Percentiles rank a stretch among this genome's conserved stretches.
Evolutionary conservation across 495 filamentous ascomycete species (phyloP).

Genomic region (Gamarada debralockiae): DNA sequence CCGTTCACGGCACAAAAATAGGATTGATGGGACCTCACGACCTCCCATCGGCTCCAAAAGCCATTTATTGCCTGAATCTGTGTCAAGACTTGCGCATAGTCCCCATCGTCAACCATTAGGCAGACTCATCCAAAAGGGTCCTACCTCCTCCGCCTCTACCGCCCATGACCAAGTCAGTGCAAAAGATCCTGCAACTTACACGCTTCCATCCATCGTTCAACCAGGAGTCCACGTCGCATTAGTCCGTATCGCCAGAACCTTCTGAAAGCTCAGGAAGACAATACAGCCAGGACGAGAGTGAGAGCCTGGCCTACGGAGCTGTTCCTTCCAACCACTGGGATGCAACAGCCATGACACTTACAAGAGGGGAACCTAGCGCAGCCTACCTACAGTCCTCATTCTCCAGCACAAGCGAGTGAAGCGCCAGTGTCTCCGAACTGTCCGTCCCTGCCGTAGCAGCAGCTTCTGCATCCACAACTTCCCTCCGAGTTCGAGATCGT

Average conservation of each 20-base stretch:
- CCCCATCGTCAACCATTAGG: background rate
- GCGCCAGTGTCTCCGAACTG: background rate
- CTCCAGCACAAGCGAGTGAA: background rate
- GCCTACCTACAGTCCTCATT: background rate
- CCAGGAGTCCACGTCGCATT: background rate
- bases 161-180: background rate
- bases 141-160: background rate
- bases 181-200: conserved; percentile 10
- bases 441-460: background rate
- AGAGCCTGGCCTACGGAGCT: background rate
- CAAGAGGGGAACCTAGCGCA: background rate
- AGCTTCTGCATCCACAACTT: background rate
- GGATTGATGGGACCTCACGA: background rate
- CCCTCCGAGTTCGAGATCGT: background rate
- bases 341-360: background rate
- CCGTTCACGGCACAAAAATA: background rate
- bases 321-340: no score
- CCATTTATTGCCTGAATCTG: background rate
- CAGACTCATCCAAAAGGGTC: no score
- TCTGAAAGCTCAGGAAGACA: conserved; percentile 3
- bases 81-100: background rate
- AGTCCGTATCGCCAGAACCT: background rate
- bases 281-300: background rate
- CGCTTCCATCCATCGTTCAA: conserved; percentile 5
- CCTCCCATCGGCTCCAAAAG: background rate